Evolutionary conservation across 371 early-diverging fungal species (phyloP), one percentile per base, ranked within the genome.

Genomic region (Mucor sp.): DNA sequence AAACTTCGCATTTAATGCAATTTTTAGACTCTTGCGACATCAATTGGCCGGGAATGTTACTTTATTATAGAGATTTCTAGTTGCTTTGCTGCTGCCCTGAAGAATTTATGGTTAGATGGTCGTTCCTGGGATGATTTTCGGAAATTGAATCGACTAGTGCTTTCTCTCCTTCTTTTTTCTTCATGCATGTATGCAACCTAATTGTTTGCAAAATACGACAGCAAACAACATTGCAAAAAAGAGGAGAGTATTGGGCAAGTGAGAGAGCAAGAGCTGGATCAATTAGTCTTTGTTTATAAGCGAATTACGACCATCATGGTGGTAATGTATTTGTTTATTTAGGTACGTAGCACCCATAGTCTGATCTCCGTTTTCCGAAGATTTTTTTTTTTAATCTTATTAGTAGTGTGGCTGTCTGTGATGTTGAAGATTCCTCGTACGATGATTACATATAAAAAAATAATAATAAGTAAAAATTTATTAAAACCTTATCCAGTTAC

Each of bases 401-500:
- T 37, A 37, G 37, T 37, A 44, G 44, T 44, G 44, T 44, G 44
- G 44, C 44, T 44, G 44, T 44, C 44, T 50, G 23, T 23, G 9
- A 50, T 50, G 50, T 23, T 50, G 12, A 47, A 50, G 50, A 50
- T 25, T 50, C 50, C 50, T 50, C 50, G 50, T 50, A 50, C 50
- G 50, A 50, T 37, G 37, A 37, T 37, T 37, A 37, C 37, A 37
- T 50, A 50, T 25, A 50, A 50, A 25, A 25, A 50, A 50, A 50
- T 50, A 50, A 50, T 50, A 50, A 50, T 25, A 21, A 37, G 37
- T 37, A 14, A 50, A 50, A 50, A 50, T 50, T 50, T 50, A 50
- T 50, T 50, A 50, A 25, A 50, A 50, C 50, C 50, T 50, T 50
- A 50, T 23, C 50, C 50, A 50, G 50, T 50, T 50, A 50, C 50